Base-by-base conservation (phyloP, 2,329 filamentous ascomycete species). In the Venturia aucupariae region DNA sequence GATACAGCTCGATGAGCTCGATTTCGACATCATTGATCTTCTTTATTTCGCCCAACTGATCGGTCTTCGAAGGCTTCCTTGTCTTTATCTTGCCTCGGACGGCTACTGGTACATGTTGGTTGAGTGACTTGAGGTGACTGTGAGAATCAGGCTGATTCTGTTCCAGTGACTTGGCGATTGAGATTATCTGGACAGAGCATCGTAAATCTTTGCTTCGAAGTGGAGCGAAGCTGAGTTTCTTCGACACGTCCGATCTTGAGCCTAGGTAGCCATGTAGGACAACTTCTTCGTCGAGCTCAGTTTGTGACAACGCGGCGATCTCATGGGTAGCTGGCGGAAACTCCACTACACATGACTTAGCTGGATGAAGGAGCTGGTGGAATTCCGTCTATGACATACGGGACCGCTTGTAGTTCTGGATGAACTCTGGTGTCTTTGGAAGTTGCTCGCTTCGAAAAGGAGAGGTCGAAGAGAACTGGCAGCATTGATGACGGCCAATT, bases 251-350 rank as follows among this genome's bases (percentile, higher is more conserved):
- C 67, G 85, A 82, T 38, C 86, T 82, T 66, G 84, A 85, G 32
- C 86, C 85, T 0, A 96, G 75, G 69, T 92, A 94, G 24, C 92
- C 92, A 73, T 86, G 81, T 0, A 90, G 73, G 0, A 80, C 79
- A 39, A 89, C 79, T 24, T 76, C 71, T 8, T 78, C 57, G 44
- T 73, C 74, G 22, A 73, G 61, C 24, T 67, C 66, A 35, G 63
- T 38, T 13, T 67, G 64, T 32, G 62, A 59, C 17, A 70, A 67
- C 64, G 73, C 66, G 57, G 68, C 64, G 64, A 71, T 70, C 67
- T 75, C 76, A 75, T 72, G 73, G 24, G 75, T 80, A 30, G 78
- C 75, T 22, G 74, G 62, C 2, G 80, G 79, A 55, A 82, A 82
- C 55, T 75, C 71, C 64, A 83, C 79, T 81, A 66, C 8, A 39